Base-by-base conservation (phyloP, 371 early-diverging fungal genomes). In the Mortierella sp. region DNA sequence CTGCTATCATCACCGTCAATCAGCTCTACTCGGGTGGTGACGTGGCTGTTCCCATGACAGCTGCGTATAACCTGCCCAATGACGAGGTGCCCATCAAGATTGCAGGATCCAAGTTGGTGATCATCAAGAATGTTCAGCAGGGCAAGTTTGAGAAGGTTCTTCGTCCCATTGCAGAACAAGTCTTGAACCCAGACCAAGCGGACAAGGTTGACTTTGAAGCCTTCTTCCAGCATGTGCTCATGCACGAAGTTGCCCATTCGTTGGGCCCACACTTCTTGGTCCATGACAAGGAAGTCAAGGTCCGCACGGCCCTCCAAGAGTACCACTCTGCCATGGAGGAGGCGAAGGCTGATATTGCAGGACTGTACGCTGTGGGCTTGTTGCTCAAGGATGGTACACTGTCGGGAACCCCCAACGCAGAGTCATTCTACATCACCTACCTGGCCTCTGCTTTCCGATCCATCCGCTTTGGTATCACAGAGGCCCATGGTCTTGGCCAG, bases 61-160 rank as follows among this genome's bases (percentile, higher is more conserved):
- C 94, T 0, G 94, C 94, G n/a, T 93, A 91, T 76, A 93, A 93
- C 60, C 73, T 93, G 47, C 94, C 94, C 21, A 93, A 93, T 62
- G 93, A 93, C 55, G 93, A 93, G 83, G 87, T 85, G 9, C 92
- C 91, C 12, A 90, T 92, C 68, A 85, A 86, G 64, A 67, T 83
- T 14, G 92, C 83, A 10, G 94, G 94, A 0, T 90, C 91, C 57
- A 92, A 92, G 61, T 78, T 93, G 24, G 92, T 92, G 0, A 72
- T 93, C 54, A 93, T 93, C 72, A 92, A 91, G 81, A 93, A 92
- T 67, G 92, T 92, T 17, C 94, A 93, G 72, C 82, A 91, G 68
- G 82, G 91, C 49, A 92, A 93, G 67, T 89, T 92, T 54, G 78
- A 81, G 40, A 83, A 87, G 44, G 90, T 91, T 21, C 80, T 92